A percentile compares a stretch with the other conserved stretches of the same genome.
Evolutionary conservation across 805 yeast genomes (phyloP).

Genomic region (Candida multigemmis): DNA sequence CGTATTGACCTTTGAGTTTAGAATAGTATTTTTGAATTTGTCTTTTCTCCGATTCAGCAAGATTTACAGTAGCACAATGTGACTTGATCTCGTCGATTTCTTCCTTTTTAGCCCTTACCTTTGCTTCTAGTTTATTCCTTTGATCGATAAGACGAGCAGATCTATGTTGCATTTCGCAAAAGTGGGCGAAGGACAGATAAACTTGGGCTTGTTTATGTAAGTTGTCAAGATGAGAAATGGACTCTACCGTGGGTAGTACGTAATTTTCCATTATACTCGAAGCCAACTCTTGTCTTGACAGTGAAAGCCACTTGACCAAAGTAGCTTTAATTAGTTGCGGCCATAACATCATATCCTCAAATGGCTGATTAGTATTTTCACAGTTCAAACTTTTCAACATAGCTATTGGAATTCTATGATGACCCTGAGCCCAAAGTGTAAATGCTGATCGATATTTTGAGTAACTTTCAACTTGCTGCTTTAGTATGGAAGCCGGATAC

Average conservation of each 20-base stretch:
- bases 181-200: slow-evolving; percentile 56
- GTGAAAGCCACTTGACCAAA: slow-evolving; percentile 63
- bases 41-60: slow-evolving; percentile 37
- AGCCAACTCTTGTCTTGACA: slow-evolving; percentile 62
- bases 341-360: slow-evolving; percentile 2
- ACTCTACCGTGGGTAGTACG: slow-evolving; percentile 37
- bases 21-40: slow-evolving; percentile 44
- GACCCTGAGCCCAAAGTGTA: slow-evolving; percentile 58
- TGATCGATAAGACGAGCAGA: slow-evolving; percentile 35
- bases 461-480: slow-evolving; percentile 7
- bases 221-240: slow-evolving; percentile 5
- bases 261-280: slow-evolving; percentile 47
- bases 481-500: slow-evolving; percentile 4
- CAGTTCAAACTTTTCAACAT: slow-evolving; percentile 29
- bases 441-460: slow-evolving; percentile 45
- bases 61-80: slow-evolving; percentile 30
- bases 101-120: slow-evolving; percentile 30
- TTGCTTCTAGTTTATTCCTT: slow-evolving; percentile 27
- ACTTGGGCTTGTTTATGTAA: slow-evolving; percentile 30
- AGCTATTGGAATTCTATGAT: slow-evolving; percentile 45
- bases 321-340: slow-evolving; percentile 21
- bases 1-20: slow-evolving; percentile 38
- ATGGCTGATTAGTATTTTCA: neutral
- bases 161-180: slow-evolving; percentile 60
- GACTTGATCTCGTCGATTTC: slow-evolving; percentile 44